These are phyloP conservation scores for Sphaerostilbella broomeana DNA, from an alignment of 2,329 filamentous ascomycete genomes.

Conservation along the genomic window DNA sequence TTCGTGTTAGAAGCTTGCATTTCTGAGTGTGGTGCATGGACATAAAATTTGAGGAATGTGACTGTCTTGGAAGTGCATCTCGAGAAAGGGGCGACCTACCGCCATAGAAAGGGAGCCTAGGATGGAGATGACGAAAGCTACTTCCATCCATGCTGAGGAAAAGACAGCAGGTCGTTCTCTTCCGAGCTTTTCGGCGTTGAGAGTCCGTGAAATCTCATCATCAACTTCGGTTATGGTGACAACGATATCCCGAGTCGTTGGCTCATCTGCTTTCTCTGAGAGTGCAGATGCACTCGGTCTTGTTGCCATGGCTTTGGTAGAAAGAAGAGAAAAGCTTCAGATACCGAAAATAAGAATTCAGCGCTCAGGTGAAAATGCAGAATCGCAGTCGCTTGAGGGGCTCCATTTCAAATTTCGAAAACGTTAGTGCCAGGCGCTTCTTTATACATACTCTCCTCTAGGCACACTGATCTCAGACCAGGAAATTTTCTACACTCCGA, in stretches of 20 bases:
- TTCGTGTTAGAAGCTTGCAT: constrained; percentile 2
- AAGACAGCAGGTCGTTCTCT: constrained; percentile 52
- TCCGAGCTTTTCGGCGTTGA: constrained; percentile 49
- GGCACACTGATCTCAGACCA: constrained; percentile 5
- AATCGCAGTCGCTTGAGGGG: too few species aligned
- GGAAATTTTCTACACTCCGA: constrained; percentile 5
- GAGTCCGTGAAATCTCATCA: constrained; percentile 13
- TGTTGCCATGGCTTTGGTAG: not conserved
- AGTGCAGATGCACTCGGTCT: constrained; percentile 5
- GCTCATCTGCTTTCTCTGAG: constrained; percentile 7
- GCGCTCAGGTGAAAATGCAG: too few species aligned
- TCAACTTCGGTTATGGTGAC: constrained; percentile 12
- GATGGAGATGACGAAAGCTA: constrained; percentile 53
- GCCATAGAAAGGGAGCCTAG: constrained; percentile 53
- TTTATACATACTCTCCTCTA: constrained; percentile 7
- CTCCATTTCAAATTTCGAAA: too few species aligned
- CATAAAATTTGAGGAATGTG: constrained; percentile 7
- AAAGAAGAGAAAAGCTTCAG: not conserved
- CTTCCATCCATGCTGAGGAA: constrained; percentile 43
- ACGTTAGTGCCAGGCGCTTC: not conserved
- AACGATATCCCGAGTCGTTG: constrained; percentile 8
- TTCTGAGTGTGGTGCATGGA: not conserved
- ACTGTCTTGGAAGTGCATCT: constrained; percentile 4
- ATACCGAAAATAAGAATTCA: too few species aligned
- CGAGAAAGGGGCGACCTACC: constrained; percentile 29